These are phyloP conservation scores for Phyllosticta paracitricarpa DNA, from an alignment of 2,329 filamentous ascomycete genomes.

Conservation along the genomic window DNA sequence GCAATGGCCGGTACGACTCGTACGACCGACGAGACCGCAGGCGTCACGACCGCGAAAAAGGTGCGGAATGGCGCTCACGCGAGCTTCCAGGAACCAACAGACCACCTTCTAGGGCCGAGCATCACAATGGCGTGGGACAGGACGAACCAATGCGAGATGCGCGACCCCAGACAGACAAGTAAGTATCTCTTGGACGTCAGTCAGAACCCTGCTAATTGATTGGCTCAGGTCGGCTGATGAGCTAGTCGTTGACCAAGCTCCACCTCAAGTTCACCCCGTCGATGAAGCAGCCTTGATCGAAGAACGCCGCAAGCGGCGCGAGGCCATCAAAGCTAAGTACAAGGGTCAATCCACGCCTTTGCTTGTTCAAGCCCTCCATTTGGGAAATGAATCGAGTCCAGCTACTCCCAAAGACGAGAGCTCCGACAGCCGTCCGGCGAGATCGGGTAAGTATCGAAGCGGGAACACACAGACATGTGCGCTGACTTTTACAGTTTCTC, in stretches of 20 bases:
- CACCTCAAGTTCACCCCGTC: constrained; percentile 14
- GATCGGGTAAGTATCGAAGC: constrained; percentile 30
- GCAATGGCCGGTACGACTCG: constrained; percentile 3
- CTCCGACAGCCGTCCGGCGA: constrained; percentile 21
- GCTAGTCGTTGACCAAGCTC: constrained; percentile 37
- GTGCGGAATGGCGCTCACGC: constrained; percentile 7
- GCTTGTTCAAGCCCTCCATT: constrained; percentile 63
- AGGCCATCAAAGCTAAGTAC: constrained; percentile 77
- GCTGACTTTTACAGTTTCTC: constrained; percentile 16
- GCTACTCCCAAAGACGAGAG: constrained; percentile 45
- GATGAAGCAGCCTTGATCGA: constrained; percentile 79
- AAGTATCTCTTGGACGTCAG: neutral
- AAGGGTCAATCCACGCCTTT: constrained; percentile 60
- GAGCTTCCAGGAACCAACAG: constrained; percentile 6
- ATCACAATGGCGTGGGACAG: neutral
- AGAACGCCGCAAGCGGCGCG: constrained; percentile 71
- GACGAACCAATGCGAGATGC: neutral
- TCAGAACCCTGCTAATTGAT: neutral
- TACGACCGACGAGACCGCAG: constrained; percentile 1
- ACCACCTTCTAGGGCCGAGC: neutral
- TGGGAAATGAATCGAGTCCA: constrained; percentile 47
- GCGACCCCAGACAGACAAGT: neutral
- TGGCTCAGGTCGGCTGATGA: neutral
- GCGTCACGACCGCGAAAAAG: constrained; percentile 5
- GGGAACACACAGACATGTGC: neutral